Evolutionary conservation across 305 asterid genomes (phyloP).

Genomic region (Rubia tinctorum): DNA sequence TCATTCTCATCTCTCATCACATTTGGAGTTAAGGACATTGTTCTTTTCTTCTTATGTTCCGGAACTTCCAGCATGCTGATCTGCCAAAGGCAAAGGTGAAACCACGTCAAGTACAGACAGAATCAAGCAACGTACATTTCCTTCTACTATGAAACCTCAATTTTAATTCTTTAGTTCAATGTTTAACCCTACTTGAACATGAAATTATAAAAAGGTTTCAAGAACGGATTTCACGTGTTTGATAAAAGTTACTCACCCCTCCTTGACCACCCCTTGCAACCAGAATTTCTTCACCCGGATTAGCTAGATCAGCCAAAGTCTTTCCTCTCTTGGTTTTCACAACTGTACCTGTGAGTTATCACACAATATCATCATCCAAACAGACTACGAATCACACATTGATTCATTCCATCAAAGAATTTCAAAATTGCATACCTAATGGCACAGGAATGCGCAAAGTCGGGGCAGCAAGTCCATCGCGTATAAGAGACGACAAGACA

Average conservation of each 20-base stretch:
- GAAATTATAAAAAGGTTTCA: not conserved
- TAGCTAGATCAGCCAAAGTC: constrained; percentile 83
- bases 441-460: constrained; percentile 82
- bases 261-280: constrained; percentile 99
- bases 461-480: constrained; percentile 66
- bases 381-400: not conserved
- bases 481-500: constrained; percentile 64
- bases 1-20: constrained; percentile 83
- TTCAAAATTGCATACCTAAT: constrained; percentile 43
- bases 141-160: not conserved
- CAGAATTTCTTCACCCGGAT: constrained; percentile 77
- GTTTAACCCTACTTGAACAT: not conserved
- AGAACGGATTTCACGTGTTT: not conserved
- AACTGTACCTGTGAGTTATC: constrained; percentile 66
- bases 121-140: constrained; percentile 1
- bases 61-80: constrained; percentile 82
- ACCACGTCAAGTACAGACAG: not conserved
- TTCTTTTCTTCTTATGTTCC: constrained; percentile 51
- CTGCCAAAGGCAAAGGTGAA: constrained; percentile 42
- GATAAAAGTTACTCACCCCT: constrained; percentile 61
- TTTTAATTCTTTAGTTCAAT: not conserved
- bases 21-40: constrained; percentile 49
- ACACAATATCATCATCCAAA: constrained; percentile 1
- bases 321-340: constrained; percentile 86
- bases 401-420: not conserved